phyloP scores from a whole-genome alignment of 2,329 filamentous ascomycete species.

The Alternaria ethzedia region DNA sequence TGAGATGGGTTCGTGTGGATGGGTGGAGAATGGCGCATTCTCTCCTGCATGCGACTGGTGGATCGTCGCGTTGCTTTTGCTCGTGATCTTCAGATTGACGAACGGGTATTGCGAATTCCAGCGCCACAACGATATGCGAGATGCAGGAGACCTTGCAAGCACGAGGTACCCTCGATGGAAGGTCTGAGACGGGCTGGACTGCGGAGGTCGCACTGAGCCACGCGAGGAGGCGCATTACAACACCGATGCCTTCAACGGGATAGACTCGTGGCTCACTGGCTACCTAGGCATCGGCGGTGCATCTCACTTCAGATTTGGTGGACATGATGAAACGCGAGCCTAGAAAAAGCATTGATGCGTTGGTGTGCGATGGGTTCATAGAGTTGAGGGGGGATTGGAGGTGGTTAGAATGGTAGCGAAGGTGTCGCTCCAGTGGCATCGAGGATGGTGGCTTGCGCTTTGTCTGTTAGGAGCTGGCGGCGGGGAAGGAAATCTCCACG shows the following conservation, averaged over 20 bases:
- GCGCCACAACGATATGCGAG: neutral
- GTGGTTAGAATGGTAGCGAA: neutral
- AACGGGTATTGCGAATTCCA: constrained; percentile 1
- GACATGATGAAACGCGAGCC: constrained; percentile 4
- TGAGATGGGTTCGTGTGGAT: neutral
- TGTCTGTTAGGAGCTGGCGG: neutral
- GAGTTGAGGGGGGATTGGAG: neutral
- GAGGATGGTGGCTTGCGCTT: neutral
- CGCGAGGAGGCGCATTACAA: neutral
- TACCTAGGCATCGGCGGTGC: neutral
- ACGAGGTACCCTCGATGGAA: neutral
- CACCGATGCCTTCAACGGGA: neutral
- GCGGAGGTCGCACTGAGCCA: neutral
- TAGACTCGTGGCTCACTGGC: neutral
- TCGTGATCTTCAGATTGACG: constrained; percentile 4
- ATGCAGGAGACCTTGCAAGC: neutral
- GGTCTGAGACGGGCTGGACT: neutral
- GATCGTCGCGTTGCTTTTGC: constrained; percentile 6
- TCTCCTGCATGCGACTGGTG: neutral
- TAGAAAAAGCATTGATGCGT: constrained; percentile 3
- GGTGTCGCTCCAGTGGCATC: neutral
- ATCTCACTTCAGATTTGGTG: neutral
- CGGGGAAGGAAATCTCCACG: neutral
- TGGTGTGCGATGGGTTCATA: neutral
- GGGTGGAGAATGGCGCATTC: neutral